Evolutionary conservation across 768 basidiomycete genomes (phyloP).

Genomic region (Russula brevipes): DNA sequence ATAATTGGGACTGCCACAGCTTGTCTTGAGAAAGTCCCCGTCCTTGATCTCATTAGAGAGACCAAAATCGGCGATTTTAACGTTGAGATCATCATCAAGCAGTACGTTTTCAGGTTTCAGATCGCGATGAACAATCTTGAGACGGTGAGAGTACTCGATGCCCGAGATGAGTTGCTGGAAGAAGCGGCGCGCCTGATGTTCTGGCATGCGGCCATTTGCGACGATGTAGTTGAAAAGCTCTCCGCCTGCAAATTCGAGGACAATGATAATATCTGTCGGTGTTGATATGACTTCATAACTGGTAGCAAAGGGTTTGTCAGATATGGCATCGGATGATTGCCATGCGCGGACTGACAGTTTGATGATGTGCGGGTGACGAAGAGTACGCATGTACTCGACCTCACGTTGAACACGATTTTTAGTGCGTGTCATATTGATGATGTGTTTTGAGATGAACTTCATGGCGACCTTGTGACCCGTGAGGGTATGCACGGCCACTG

Average conservation of each 20-base stretch:
- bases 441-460: slow-evolving; percentile 95
- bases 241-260: slow-evolving; percentile 92
- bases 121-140: slow-evolving; percentile 97
- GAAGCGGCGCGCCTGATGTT: slow-evolving; percentile 83
- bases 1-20: slow-evolving; percentile 97
- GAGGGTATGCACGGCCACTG: slow-evolving; percentile 90
- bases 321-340: slow-evolving; percentile 16
- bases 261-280: slow-evolving; percentile 94
- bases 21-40: slow-evolving; percentile 94
- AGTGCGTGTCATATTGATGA: slow-evolving; percentile 86
- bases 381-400: slow-evolving; percentile 93
- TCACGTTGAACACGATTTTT: slow-evolving; percentile 90
- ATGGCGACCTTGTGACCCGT: slow-evolving; percentile 96
- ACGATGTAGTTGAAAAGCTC: slow-evolving; percentile 99
- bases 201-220: slow-evolving; percentile 85
- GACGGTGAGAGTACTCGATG: slow-evolving; percentile 92
- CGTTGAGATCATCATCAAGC: slow-evolving; percentile 75
- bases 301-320: slow-evolving; percentile 10
- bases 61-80: slow-evolving; percentile 99
- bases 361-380: slow-evolving; percentile 95
- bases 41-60: slow-evolving; percentile 94
- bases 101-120: slow-evolving; percentile 96
- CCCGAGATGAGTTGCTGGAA: slow-evolving; percentile 99
- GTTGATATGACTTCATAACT: slow-evolving; percentile 91
- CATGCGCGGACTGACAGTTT: slow-evolving; percentile 65